Evolutionary conservation across 345 rosid genomes (phyloP), one percentile per base, ranked within the genome.

Genomic region (Cardamine occulta): DNA sequence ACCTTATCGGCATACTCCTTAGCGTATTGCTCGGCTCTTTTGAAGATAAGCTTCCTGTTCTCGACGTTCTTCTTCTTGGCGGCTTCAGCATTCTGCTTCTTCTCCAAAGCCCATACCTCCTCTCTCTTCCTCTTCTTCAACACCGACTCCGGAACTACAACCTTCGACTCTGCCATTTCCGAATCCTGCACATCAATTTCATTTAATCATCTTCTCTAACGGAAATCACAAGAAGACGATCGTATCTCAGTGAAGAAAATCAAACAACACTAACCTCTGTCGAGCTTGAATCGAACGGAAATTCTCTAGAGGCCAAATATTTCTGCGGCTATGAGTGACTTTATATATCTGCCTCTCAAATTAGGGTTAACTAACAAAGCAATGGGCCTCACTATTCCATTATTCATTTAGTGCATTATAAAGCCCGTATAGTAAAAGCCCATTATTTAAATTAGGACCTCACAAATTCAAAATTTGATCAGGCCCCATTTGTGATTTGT

Each of bases 51-150:
- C 87, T 84, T 84, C 45, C 90, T 73, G 64, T 73, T 93, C 71
- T 82, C 89, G 0, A 74, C 82, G 67, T 75, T 84, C 73, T 88
- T 86, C 82, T 85, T 78, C 88, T 86, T 90, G 0, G 70, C 67
- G 7, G 81, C 86, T 79, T 80, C 84, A 5, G 69, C 48, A 34
- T 71, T 87, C 44, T 80, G 79, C 51, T 65, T 85, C 79, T 86
- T 89, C 0, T 78, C 84, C 76, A 83, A 55, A 84, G 85, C 88
- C 88, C 91, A 78, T 74, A 75, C 89, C 28, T 83, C 93, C 13
- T 75, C 82, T 55, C 95, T 93, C 88, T 93, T 91, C 67, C 82
- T 77, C 87, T 89, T 91, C 86, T 91, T 93, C 86, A 93, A 51
- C 23, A 88, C 87, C 0, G 98, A 89, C 82, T 93, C 98, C 0